Evolutionary conservation across 106 monocot species (phyloP).

Genomic region (Platanthera guangdongensis): DNA sequence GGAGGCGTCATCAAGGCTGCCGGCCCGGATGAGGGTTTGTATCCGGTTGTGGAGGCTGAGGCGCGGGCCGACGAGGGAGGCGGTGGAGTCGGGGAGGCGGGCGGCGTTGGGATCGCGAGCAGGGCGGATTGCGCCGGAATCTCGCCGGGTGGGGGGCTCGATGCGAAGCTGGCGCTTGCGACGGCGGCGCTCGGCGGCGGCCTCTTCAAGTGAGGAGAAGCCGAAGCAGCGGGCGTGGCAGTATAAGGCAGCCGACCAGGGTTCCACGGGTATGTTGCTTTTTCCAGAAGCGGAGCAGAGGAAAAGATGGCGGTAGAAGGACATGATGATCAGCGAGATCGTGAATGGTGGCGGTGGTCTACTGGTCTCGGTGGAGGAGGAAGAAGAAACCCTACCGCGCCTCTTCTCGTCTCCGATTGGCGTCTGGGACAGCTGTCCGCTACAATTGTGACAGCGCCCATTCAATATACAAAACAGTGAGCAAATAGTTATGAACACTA

Average conservation of each 20-base stretch:
- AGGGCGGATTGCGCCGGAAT: constrained; percentile 35
- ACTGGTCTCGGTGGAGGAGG: not conserved
- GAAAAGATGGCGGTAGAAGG: not conserved
- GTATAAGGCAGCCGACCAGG: not conserved
- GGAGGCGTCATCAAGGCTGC: constrained; percentile 65
- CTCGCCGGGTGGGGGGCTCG: constrained; percentile 63
- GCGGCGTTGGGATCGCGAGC: constrained; percentile 55
- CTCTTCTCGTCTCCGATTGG: no score
- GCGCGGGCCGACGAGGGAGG: constrained; percentile 76
- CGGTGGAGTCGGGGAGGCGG: constrained; percentile 82
- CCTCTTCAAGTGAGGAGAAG: constrained; percentile 84
- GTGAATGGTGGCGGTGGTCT: not conserved
- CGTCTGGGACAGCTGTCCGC: no score
- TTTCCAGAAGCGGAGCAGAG: not conserved
- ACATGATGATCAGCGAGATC: not conserved
- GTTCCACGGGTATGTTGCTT: not conserved
- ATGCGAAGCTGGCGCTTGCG: constrained; percentile 74
- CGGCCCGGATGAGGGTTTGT: constrained; percentile 67
- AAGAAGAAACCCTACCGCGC: not conserved
- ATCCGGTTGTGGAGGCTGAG: constrained; percentile 86
- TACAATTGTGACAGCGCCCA: no score
- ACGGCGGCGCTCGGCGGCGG: constrained; percentile 71
- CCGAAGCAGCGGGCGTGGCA: constrained; percentile 30
- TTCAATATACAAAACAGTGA: no score
- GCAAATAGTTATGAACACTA: no score